A percentile compares a stretch with the other conserved stretches of the same genome.
Evolutionary conservation across 177 flowering plant genomes (phyloP).

Genomic region (Telopea speciosissima): DNA sequence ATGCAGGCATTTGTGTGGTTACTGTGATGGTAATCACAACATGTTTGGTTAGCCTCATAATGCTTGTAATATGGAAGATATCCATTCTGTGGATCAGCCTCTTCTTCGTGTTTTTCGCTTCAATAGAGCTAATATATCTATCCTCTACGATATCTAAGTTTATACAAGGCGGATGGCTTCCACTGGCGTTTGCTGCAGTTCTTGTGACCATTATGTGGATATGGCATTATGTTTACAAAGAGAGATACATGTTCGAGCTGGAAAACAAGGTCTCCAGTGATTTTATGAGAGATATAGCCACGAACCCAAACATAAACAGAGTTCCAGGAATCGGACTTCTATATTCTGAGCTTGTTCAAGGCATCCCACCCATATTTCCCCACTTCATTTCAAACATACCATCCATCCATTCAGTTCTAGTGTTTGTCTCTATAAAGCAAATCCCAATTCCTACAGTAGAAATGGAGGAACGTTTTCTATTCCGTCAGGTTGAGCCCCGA

Average conservation of each 20-base stretch:
- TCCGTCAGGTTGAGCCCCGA: constrained; percentile 47
- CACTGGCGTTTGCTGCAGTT: constrained; percentile 40
- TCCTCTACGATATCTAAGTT: constrained; percentile 56
- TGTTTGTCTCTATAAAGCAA: constrained; percentile 57
- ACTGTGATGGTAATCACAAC: constrained; percentile 71
- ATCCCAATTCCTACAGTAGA: constrained; percentile 51
- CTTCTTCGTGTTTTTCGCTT: constrained; percentile 38
- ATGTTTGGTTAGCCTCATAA: constrained; percentile 44
- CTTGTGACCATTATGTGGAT: constrained; percentile 48
- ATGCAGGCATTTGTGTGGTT: constrained; percentile 43
- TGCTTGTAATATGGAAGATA: constrained; percentile 59
- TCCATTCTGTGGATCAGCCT: constrained; percentile 33
- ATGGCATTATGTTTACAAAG: constrained; percentile 62
- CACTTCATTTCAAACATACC: constrained; percentile 62
- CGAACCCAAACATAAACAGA: constrained; percentile 32
- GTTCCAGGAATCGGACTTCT: constrained; percentile 66
- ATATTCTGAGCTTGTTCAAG: constrained; percentile 66
- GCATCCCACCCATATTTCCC: constrained; percentile 68
- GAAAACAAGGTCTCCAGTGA: constrained; percentile 53
- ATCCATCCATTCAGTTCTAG: constrained; percentile 56
- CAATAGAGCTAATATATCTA: constrained; percentile 34
- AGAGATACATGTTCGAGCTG: constrained; percentile 52
- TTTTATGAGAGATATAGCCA: constrained; percentile 29
- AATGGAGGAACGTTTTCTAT: constrained; percentile 51
- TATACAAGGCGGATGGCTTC: constrained; percentile 57